phyloP scores from a whole-genome alignment of 371 early-diverging fungal genomes.

The Mortierella sp. region DNA sequence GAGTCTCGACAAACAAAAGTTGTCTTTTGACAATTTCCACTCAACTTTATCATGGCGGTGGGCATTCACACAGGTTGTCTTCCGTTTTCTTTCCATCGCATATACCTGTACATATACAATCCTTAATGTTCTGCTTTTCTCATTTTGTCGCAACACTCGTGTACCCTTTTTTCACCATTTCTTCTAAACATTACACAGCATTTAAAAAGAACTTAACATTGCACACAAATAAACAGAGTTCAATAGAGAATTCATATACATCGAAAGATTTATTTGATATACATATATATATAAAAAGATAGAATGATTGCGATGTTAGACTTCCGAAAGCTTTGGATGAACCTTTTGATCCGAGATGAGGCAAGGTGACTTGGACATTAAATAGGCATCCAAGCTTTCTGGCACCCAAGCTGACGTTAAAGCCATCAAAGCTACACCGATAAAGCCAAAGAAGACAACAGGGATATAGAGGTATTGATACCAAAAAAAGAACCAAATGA shows the following conservation, averaged over 20 bases:
- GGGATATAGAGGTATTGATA: slow-evolving; percentile 1
- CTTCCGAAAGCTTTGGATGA: neutral
- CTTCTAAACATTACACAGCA: neutral
- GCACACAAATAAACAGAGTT: neutral
- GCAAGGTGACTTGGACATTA: neutral
- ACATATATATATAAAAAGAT: too few species aligned
- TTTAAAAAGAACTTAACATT: neutral
- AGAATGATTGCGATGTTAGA: too few species aligned
- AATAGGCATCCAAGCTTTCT: neutral
- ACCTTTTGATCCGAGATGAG: too few species aligned
- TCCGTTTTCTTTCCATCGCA: neutral
- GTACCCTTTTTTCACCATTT: neutral
- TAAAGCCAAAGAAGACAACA: slow-evolving; percentile 11
- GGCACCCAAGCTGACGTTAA: slow-evolving; percentile 17
- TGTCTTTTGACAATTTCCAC: neutral
- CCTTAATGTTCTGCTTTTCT: slow-evolving; percentile 8
- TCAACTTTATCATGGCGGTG: neutral
- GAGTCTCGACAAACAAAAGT: too few species aligned
- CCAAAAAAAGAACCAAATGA: slow-evolving; percentile 14
- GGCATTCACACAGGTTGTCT: neutral
- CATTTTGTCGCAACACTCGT: neutral
- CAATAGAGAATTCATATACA: neutral
- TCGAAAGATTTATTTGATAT: too few species aligned
- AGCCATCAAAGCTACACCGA: slow-evolving; percentile 5
- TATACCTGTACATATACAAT: slow-evolving; percentile 31